Conservation (phyloP, 2,329 filamentous ascomycete species). For the Neonectria sp. region DNA sequence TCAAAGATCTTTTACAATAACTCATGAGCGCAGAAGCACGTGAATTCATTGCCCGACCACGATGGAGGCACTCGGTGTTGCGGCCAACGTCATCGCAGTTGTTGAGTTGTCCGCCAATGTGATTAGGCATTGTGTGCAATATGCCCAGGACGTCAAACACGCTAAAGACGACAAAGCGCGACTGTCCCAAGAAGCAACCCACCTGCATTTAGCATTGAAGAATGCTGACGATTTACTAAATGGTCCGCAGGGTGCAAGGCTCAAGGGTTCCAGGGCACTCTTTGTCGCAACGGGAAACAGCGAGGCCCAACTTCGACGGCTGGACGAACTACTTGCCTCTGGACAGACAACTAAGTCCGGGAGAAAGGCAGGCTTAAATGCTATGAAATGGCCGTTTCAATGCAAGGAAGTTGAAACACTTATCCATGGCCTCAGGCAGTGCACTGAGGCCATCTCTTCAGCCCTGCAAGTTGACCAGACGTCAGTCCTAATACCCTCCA, state of each 20-base stretch:
- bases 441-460: not conserved
- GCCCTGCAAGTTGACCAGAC: not conserved
- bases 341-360: not conserved
- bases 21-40: conserved; percentile 2
- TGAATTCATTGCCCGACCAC: not conserved
- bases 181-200: not conserved
- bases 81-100: not conserved
- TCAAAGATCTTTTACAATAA: not conserved
- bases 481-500: not conserved
- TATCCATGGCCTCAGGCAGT: not conserved
- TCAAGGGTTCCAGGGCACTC: not conserved
- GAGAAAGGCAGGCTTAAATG: not conserved
- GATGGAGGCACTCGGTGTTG: not conserved
- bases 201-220: not conserved
- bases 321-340: not conserved
- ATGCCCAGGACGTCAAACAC: not conserved
- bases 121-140: not conserved
- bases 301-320: not conserved
- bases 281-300: not conserved
- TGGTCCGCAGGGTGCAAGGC: not conserved
- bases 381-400: not conserved
- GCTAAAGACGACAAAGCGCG: not conserved
- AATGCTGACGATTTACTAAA: not conserved
- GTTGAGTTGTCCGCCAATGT: not conserved
- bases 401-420: not conserved